Evolutionary conservation across 192 early-diverging fungal species (phyloP).

Genomic region (Backusella morwellensis): DNA sequence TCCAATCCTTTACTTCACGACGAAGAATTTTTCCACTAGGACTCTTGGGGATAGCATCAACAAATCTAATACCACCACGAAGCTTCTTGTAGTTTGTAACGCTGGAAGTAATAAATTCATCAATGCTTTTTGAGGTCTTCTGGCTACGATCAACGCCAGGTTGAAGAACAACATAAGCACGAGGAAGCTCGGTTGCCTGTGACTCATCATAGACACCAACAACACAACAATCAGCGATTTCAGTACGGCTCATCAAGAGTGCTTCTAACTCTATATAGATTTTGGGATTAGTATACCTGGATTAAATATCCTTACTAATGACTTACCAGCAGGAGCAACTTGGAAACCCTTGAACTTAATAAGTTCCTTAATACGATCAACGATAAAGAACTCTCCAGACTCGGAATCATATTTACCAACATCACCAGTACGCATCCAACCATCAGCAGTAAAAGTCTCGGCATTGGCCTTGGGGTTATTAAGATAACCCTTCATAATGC

Average conservation of each 20-base stretch:
- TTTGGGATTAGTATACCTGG: not conserved
- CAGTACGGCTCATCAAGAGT: slow-evolving; percentile 51
- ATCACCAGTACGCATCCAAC: slow-evolving; percentile 59
- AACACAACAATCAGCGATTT: slow-evolving; percentile 47
- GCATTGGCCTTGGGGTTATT: slow-evolving; percentile 47
- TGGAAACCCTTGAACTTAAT: slow-evolving; percentile 83
- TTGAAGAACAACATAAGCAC: slow-evolving; percentile 75
- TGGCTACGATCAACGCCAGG: slow-evolving; percentile 37
- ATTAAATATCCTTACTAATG: not conserved
- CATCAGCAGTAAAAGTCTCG: slow-evolving; percentile 35
- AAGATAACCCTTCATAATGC: slow-evolving; percentile 52
- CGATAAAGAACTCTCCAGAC: slow-evolving; percentile 58
- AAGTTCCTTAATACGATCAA: slow-evolving; percentile 75
- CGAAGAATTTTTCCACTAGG: slow-evolving; percentile 83
- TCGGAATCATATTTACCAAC: slow-evolving; percentile 53
- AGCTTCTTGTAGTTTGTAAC: slow-evolving; percentile 79
- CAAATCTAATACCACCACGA: slow-evolving; percentile 74
- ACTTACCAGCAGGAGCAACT: slow-evolving; percentile 62
- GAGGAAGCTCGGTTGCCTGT: slow-evolving; percentile 70
- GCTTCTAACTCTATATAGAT: slow-evolving; percentile 56
- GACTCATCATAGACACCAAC: slow-evolving; percentile 41
- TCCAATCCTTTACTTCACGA: slow-evolving; percentile 42
- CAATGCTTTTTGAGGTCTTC: slow-evolving; percentile 39
- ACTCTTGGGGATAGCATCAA: slow-evolving; percentile 73
- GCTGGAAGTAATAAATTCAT: slow-evolving; percentile 53